Evolutionary conservation across 1,139 yeast species (phyloP), one percentile per base, ranked within the genome.

Genomic region (Debaryomycetaceae sp.): DNA sequence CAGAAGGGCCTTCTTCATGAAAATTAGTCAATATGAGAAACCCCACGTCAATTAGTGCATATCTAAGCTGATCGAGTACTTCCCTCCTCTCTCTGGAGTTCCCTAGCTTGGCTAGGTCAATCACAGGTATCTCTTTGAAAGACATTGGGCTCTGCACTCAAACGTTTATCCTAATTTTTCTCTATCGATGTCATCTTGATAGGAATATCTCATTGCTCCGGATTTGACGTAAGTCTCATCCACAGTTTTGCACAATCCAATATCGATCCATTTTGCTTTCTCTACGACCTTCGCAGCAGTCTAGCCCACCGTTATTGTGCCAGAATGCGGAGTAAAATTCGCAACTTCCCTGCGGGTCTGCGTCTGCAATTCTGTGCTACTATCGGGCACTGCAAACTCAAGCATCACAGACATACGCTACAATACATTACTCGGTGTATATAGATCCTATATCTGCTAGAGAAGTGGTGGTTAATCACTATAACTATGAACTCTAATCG

Each of bases 141-240:
- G 68, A 62, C 68, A 63, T 63, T 38, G 14, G 34, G 11, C 31
- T 27, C n/a, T 17, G 20, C 2, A 2, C 20, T 17, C 20, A 17
- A 17, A 17, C 20, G 3, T 17, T 17, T 17, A 17, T 17, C 20
- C 20, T 17, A 17, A 93, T 93, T 65, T 86, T 87, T 56, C 96
- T 58, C 86, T 79, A 39, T 97, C 78, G 41, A 93, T 93, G 62
- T 93, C 98, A 65, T 93, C 99, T 71, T 93, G 98, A 68, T 93
- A 93, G 11, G 99, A 95, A 73, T 93, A 93, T 67, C 93, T 93
- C 20, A 17, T 17, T 27, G 8, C 31, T 27, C 31, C 31, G 11
- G 4, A 27, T 11, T 27, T 27, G 8, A 8, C 31, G 31, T 11
- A 27, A 27, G 8, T 27, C 11, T 27, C 11, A 27, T 27, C 31